Percentiles rank a stretch among this genome's conserved stretches.
Evolutionary conservation across 2,329 filamentous ascomycete species (phyloP).

Genomic region (Daldinia eschscholtzii): DNA sequence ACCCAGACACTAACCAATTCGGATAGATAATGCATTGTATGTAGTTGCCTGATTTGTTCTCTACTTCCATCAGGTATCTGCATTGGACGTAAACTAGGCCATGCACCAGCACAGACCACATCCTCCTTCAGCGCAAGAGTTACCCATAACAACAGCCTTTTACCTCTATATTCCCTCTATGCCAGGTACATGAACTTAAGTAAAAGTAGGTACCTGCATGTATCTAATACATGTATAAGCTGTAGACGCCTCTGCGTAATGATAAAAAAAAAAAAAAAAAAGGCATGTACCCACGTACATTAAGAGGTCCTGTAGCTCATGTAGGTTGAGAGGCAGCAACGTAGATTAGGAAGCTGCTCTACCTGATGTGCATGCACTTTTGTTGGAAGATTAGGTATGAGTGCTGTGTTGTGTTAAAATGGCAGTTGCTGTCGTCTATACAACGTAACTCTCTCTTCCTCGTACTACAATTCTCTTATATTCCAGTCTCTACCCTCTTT

Average conservation of each 20-base stretch:
- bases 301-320: neutral
- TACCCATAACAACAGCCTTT: neutral
- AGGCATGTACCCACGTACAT: neutral
- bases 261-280: neutral
- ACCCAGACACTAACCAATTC: neutral
- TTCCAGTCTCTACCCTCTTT: constrained; percentile 5
- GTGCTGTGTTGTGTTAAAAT: neutral
- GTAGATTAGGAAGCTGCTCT: neutral
- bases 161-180: neutral
- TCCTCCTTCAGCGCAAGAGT: neutral
- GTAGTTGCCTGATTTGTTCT: neutral
- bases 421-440: neutral
- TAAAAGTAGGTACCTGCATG: neutral
- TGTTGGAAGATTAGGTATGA: neutral
- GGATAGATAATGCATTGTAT: neutral
- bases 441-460: neutral
- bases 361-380: neutral
- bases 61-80: neutral
- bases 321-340: neutral
- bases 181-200: neutral
- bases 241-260: neutral
- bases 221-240: neutral
- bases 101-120: neutral
- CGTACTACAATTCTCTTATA: neutral
- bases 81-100: neutral